Percentiles rank a stretch among this genome's conserved stretches.
These are phyloP conservation scores for Betula pendula DNA, from an alignment of 306 rosid genomes.

Conservation along the genomic window DNA sequence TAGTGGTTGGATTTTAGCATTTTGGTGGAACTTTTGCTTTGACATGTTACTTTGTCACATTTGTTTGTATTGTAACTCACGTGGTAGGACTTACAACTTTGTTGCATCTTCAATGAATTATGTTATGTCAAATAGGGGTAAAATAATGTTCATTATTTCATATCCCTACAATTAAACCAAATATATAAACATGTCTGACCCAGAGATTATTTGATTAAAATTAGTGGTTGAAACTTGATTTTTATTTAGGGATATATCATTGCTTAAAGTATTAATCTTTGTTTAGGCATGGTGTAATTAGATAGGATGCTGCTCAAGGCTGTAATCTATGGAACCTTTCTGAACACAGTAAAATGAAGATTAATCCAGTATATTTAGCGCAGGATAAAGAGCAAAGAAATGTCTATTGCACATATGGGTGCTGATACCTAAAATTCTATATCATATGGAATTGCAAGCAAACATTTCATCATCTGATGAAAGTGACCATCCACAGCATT, in stretches of 20 bases:
- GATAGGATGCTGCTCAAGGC: not conserved
- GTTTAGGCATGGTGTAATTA: not conserved
- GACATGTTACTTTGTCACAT: conserved; percentile 37
- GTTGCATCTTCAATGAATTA: conserved; percentile 35
- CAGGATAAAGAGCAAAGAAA: not conserved
- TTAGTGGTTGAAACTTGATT: not conserved
- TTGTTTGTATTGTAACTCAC: conserved; percentile 38
- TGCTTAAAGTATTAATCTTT: not conserved
- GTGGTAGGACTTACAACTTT: conserved; percentile 35
- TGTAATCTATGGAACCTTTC: not conserved
- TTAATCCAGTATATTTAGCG: not conserved
- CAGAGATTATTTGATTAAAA: not conserved
- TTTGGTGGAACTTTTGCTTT: conserved; percentile 29
- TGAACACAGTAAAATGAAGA: not conserved
- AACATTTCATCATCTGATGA: not conserved
- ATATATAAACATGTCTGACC: not conserved
- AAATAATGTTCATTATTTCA: conserved; percentile 29
- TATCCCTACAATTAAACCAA: conserved; percentile 10
- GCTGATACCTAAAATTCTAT: not conserved
- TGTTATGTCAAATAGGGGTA: conserved; percentile 28
- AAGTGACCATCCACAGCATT: not conserved
- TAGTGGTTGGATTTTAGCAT: conserved; percentile 37
- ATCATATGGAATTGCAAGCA: not conserved
- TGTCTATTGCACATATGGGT: not conserved
- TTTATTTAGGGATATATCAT: not conserved